Base-by-base conservation (phyloP, 257 asterid genomes). In the Solanum virginianum region DNA sequence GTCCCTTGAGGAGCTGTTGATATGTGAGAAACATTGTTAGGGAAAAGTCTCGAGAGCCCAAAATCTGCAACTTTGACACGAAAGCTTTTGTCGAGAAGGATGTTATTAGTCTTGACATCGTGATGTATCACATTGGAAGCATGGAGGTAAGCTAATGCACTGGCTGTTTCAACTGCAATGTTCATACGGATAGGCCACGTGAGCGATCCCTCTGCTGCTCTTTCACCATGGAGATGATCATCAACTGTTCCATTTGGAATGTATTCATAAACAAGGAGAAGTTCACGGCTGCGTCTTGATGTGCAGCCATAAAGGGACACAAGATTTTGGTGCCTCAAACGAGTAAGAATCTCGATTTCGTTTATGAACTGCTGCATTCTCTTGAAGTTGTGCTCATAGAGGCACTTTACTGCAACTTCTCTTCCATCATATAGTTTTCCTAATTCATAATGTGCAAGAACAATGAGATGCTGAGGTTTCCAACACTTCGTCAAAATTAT, bases 1-100 rank as follows among this genome's bases (percentile, higher is more conserved):
- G 85, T 82, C 57, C 85, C 79, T 63, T 82, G 85, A 13, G 85
- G 85, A 41, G 85, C 85, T 2, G 85, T 82, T 15, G 85, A 82
- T 24, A 82, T 51, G 41, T 82, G 85, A 13, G 85, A 8, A 4
- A 43, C 62, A 3, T 82, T 2, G 8, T 22, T 13, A 0, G 85
- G 85, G 5, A 82, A 59, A 45, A 82, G 79, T 14, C 62, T 24
- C 7, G 85, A 62, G 39, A 82, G 62, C 41, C 62, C 85, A 66
- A 82, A 82, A 62, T 82, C 85, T 36, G 85, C 85, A 13, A 82
- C 85, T 45, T 82, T 82, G 45, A 82, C 85, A 63, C 75, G 29
- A 60, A 43, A 82, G 85, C 62, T 62, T 47, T 62, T 13, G 49
- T 82, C 85, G 22, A 82, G 85, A 14, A 82, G 60, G 51, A 82